A percentile compares a stretch with the other conserved stretches of the same genome.
Conservation (phyloP, 225 moss, liverwort and hornwort species). For the Pseudisothecium myosuroides region DNA sequence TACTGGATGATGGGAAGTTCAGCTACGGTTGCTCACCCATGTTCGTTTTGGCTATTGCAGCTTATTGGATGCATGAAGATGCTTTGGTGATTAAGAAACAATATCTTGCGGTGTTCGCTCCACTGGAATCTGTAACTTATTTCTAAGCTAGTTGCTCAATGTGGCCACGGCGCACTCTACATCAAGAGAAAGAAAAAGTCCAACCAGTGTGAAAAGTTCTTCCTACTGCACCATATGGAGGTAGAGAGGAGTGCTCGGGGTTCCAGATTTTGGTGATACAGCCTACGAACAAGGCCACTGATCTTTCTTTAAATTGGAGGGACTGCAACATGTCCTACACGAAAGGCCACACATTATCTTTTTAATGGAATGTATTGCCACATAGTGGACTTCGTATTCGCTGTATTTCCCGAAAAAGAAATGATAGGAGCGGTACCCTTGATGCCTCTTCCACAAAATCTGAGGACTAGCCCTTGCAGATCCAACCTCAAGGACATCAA, state of each 20-base stretch:
- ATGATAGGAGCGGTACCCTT: background rate
- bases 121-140: background rate
- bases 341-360: background rate
- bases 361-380: background rate
- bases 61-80: background rate
- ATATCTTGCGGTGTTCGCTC: background rate
- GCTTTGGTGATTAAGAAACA: background rate
- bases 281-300: too few relatives aligned
- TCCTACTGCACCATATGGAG: background rate
- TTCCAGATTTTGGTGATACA: background rate
- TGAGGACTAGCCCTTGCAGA: background rate
- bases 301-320: background rate
- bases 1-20: background rate
- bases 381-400: background rate
- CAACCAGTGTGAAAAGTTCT: too few relatives aligned
- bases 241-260: background rate
- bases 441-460: background rate
- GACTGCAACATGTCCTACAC: too few relatives aligned
- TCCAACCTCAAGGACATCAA: background rate
- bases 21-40: background rate
- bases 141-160: background rate
- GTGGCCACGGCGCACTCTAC: background rate
- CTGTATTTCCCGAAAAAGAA: too few relatives aligned
- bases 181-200: too few relatives aligned
- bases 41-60: background rate